Percentiles rank a stretch among this genome's conserved stretches.
These are phyloP conservation scores for Cucurbita moschata DNA, from an alignment of 306 rosid genomes.

Conservation along the genomic window DNA sequence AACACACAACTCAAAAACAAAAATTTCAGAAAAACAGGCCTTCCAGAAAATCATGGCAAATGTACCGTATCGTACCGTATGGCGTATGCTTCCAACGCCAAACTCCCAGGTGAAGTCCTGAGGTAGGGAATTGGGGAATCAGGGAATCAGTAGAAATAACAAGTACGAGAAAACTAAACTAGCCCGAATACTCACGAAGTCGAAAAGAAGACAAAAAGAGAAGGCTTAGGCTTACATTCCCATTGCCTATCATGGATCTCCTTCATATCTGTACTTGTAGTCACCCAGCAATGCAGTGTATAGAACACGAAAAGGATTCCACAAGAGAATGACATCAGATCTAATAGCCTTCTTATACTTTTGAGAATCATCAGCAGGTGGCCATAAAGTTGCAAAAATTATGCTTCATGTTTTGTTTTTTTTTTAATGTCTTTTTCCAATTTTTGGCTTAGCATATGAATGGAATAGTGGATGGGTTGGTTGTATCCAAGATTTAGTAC, in stretches of 20 bases:
- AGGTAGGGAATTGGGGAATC: neutral
- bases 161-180: neutral
- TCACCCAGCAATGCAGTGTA: slow-evolving; percentile 25
- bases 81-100: neutral
- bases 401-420: slow-evolving; percentile 27
- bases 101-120: slow-evolving; percentile 7
- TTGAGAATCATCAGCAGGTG: slow-evolving; percentile 20
- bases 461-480: slow-evolving; percentile 14
- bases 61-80: neutral
- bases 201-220: neutral
- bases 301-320: slow-evolving; percentile 25
- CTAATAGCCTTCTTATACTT: slow-evolving; percentile 35
- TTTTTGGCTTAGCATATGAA: slow-evolving; percentile 21
- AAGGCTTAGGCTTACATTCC: slow-evolving; percentile 1
- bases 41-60: neutral
- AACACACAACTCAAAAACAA: neutral
- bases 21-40: neutral
- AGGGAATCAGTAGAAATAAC: neutral
- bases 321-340: slow-evolving; percentile 23
- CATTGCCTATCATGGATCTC: neutral
- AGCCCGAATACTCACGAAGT: neutral
- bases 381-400: slow-evolving; percentile 20
- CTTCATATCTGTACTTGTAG: slow-evolving; percentile 13
- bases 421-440: slow-evolving; percentile 2
- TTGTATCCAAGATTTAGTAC: slow-evolving; percentile 15